Conservation (phyloP, 768 basidiomycete species). For the Pholiota molesta region DNA sequence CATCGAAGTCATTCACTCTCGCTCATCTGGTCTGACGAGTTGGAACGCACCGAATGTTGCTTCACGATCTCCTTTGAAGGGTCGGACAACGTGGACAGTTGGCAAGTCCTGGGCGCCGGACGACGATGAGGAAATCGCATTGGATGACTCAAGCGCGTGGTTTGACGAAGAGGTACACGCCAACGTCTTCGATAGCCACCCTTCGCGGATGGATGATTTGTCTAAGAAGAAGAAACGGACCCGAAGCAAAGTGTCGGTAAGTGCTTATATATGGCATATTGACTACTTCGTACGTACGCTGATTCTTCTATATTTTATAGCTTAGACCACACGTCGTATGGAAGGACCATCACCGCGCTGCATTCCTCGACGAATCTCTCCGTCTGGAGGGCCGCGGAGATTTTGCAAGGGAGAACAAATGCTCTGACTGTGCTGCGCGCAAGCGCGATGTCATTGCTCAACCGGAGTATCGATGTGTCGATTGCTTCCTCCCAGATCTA, state of each 20-base stretch:
- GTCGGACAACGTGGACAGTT: neutral
- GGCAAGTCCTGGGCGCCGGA: neutral
- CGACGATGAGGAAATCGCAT: neutral
- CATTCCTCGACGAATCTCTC: constrained; percentile 10
- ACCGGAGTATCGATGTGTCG: constrained; percentile 8
- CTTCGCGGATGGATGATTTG: neutral
- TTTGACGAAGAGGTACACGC: neutral
- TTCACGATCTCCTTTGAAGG: neutral
- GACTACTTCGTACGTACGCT: too few relatives aligned
- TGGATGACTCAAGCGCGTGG: neutral
- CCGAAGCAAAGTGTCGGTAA: neutral
- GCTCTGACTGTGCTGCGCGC: constrained; percentile 11
- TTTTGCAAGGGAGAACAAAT: neutral
- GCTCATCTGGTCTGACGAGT: neutral
- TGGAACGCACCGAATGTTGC: neutral
- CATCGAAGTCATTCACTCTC: neutral
- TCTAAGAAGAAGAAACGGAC: neutral
- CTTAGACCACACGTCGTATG: constrained; percentile 4
- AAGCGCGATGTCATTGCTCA: neutral
- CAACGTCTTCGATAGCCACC: neutral
- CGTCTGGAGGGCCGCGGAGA: constrained; percentile 10
- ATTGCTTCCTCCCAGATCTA: constrained; percentile 13
- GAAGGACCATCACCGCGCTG: constrained; percentile 4
- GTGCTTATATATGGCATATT: neutral
- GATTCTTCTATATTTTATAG: neutral